These are phyloP conservation scores for Catenaria anguillulae DNA, from an alignment of 371 early-diverging fungal genomes.

Conservation along the genomic window DNA sequence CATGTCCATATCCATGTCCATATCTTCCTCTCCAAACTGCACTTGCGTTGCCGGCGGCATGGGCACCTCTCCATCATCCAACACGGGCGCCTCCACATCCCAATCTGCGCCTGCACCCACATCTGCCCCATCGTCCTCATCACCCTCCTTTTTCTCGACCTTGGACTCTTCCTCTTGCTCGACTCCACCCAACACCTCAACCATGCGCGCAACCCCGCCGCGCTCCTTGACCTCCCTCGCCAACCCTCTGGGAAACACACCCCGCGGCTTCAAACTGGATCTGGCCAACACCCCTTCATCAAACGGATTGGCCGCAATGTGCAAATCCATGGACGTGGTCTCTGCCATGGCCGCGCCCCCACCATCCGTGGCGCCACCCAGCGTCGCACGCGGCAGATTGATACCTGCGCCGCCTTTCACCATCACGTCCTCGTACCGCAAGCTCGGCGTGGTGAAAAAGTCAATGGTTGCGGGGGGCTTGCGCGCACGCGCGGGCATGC, in stretches of 20 bases:
- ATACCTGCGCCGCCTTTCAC: conserved; percentile 38
- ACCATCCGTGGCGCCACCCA: no score
- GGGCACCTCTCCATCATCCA: conserved; percentile 16
- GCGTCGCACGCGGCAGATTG: conserved; percentile 22
- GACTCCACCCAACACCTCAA: not conserved
- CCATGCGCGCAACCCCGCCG: not conserved
- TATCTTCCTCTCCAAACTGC: no score
- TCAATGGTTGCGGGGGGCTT: conserved; percentile 29
- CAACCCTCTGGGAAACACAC: no score
- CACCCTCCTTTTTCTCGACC: not conserved
- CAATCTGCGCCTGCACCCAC: conserved; percentile 14
- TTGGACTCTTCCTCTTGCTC: no score
- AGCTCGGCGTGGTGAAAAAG: conserved; percentile 36
- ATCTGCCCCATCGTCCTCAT: conserved; percentile 9
- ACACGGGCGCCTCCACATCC: conserved; percentile 11
- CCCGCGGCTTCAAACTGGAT: no score
- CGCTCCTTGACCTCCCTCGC: no score
- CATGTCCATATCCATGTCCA: no score
- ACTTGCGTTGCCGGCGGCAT: no score
- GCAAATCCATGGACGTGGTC: no score
- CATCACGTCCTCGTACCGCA: conserved; percentile 50
- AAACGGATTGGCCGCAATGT: no score
- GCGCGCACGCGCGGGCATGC: not conserved
- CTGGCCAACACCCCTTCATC: no score
- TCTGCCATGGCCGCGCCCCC: no score